Conservation (phyloP, 306 rosid genomes). For the Cucumis sativus region Cucumber_9930_V3 NC_026661.2:4031001-4031500, state of each 20-base stretch:
- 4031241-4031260: neutral
- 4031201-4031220: neutral
- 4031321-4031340: neutral
- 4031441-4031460: neutral
- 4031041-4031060: neutral
- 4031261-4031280: neutral
- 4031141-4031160: neutral
- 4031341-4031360: neutral
- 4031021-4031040: neutral
- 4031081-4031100: constrained; percentile 1
- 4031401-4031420: neutral
- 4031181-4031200: neutral
- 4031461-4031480: neutral
- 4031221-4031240: neutral
- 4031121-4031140: too few species aligned
- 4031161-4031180: neutral
- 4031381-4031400: neutral
- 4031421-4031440: neutral
- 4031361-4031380: neutral
- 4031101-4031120: neutral
- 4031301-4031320: neutral
- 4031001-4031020: neutral
- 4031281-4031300: neutral
- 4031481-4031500: too few species aligned
- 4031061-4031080: neutral